phyloP scores from a whole-genome alignment of 805 yeast species.

The Candida xiaguanensis region DNA sequence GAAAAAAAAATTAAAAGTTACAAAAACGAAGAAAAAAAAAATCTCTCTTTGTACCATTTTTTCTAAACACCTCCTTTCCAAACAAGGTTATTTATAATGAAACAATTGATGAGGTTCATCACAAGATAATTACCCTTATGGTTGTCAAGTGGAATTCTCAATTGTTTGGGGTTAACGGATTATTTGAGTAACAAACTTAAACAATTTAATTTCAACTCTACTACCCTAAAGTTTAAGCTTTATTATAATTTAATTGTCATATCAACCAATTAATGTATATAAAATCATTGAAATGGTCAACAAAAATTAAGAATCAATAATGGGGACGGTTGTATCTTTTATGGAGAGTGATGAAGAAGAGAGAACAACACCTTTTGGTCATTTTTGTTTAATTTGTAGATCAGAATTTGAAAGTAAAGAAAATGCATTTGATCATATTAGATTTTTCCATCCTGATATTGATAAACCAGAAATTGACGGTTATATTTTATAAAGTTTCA shows the following conservation, averaged over 20 bases:
- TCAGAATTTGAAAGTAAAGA: neutral
- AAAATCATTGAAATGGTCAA: too few relatives aligned
- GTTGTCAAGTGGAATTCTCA: too few relatives aligned
- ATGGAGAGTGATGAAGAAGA: slow-evolving; percentile 3
- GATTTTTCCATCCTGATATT: slow-evolving; percentile 2
- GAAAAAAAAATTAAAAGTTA: neutral
- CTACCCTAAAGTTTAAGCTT: neutral
- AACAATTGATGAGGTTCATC: neutral
- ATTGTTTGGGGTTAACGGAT: too few relatives aligned
- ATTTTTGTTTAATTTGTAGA: slow-evolving; percentile 4
- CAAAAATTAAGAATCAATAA: too few relatives aligned
- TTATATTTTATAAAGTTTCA: neutral
- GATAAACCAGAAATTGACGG: neutral
- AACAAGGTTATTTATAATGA: neutral
- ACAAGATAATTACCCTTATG: too few relatives aligned
- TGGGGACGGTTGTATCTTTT: slow-evolving; percentile 4
- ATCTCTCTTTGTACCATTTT: neutral
- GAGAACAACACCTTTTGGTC: slow-evolving; percentile 5
- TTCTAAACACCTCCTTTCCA: neutral
- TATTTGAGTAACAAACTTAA: too few relatives aligned
- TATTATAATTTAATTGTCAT: neutral
- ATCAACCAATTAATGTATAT: neutral
- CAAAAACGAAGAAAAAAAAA: neutral
- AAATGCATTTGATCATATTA: neutral
- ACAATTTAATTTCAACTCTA: neutral